phyloP scores from a whole-genome alignment of 768 basidiomycete species.

The Lactarius akahatsu region DNA sequence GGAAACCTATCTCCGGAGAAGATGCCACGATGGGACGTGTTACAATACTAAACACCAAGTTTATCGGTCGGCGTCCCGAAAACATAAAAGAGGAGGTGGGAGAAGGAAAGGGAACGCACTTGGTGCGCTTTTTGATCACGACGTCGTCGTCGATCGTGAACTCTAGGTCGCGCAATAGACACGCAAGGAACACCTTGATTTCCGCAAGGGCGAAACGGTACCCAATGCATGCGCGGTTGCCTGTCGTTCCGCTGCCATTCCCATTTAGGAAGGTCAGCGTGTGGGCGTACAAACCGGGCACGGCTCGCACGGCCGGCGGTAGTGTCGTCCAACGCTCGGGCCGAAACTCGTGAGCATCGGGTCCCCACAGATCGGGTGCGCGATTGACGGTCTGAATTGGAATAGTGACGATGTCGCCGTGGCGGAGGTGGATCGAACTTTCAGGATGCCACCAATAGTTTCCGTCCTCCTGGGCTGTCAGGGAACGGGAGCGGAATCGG shows the following conservation, averaged over 20 bases:
- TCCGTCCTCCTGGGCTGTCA: not conserved
- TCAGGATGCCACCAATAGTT: constrained; percentile 12
- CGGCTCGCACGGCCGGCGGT: constrained; percentile 38
- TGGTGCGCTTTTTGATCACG: constrained; percentile 62
- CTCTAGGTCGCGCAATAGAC: constrained; percentile 56
- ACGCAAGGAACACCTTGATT: constrained; percentile 63
- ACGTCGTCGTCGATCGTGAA: constrained; percentile 51
- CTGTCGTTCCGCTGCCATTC: constrained; percentile 47
- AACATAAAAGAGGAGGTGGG: constrained; percentile 19
- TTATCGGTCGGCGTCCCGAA: constrained; percentile 25
- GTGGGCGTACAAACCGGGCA: constrained; percentile 54
- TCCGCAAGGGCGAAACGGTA: constrained; percentile 60
- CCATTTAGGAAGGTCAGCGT: constrained; percentile 58
- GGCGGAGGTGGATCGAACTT: constrained; percentile 26
- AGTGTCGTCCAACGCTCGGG: constrained; percentile 54
- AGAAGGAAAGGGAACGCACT: constrained; percentile 43
- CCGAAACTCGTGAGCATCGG: constrained; percentile 61
- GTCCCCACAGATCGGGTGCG: constrained; percentile 56
- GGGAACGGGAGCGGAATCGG: not conserved
- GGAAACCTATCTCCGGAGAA: constrained; percentile 52
- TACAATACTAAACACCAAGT: constrained; percentile 42
- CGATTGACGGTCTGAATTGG: constrained; percentile 63
- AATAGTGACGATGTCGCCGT: constrained; percentile 58
- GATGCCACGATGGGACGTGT: constrained; percentile 60
- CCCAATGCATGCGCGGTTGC: constrained; percentile 54